Evolutionary conservation across 768 basidiomycete genomes (phyloP), one percentile per base, ranked within the genome.

Genomic region (Boletellus sp.): DNA sequence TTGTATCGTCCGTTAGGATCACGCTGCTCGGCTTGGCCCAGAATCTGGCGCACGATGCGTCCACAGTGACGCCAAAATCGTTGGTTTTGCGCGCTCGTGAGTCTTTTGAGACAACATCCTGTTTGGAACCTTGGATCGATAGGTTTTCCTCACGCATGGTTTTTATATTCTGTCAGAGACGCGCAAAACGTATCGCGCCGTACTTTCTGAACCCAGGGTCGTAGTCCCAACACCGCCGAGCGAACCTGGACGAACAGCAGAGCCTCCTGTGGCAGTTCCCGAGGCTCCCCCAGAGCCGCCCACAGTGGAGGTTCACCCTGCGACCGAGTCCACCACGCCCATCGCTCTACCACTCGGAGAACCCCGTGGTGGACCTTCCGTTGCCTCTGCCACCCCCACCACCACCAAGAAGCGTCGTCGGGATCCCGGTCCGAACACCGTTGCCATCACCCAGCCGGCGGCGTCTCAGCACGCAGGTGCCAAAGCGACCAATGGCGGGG

Each of bases 111-210:
- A 42, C n/a, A n/a, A n/a, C n/a, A n/a, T 6, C 3, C 0, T 33
- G n/a, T n/a, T n/a, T n/a, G n/a, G n/a, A n/a, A n/a, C n/a, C n/a
- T 22, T 35, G 11, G 1, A 3, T 40, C 2, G 7, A 1, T 5
- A 26, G 2, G 15, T 9, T 40, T 6, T 32, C 10, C 3, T 38
- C 19, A 16, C 8, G 2, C 15, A 3, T 34, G 6, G 12, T 12
- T n/a, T 3, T 32, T 7, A 7, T 41, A 5, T 26, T 8, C n/a
- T 39, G 37, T 19, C 57, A 91, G 90, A 88, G 70, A 88, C 89
- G 1, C 85, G 90, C 28, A 81, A 79, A 61, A 90, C 88, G 5
- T 90, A 87, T 58, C 80, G 89, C 6, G 85, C 90, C 0, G 78
- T 91, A 1, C 70, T 92, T 19, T 90, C 89, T 3, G 86, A 88